A percentile compares a stretch with the other conserved stretches of the same genome.
phyloP scores from a whole-genome alignment of 768 basidiomycete species.

The Macrolepiota dolichaula region DNA sequence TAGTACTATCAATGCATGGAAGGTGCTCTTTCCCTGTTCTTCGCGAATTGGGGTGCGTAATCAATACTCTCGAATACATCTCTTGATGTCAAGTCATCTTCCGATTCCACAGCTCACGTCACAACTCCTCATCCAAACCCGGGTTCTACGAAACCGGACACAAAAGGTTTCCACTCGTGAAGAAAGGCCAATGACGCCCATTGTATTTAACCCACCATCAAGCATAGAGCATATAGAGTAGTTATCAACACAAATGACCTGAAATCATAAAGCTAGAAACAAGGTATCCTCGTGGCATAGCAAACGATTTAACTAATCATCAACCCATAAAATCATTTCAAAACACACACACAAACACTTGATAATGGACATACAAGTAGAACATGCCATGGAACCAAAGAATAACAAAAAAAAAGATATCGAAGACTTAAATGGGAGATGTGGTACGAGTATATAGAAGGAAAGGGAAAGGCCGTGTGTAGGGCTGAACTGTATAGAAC shows the following conservation, averaged over 20 bases:
- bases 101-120: not conserved
- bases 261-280: no score
- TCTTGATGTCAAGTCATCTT: not conserved
- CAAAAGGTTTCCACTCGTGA: not conserved
- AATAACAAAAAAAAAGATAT: no score
- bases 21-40: not conserved
- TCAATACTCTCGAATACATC: not conserved
- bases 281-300: no score
- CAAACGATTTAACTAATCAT: no score
- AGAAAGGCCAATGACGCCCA: not conserved
- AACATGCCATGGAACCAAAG: no score
- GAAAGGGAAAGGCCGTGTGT: not conserved
- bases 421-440: no score
- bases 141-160: not conserved
- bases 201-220: not conserved
- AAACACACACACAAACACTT: no score
- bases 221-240: no score
- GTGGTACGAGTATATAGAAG: not conserved
- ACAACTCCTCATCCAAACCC: not conserved
- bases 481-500: not conserved
- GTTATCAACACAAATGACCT: not conserved
- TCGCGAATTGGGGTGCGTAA: not conserved
- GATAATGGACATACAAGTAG: no score
- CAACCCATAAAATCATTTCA: no score
- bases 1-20: not conserved